Evolutionary conservation across 1,284 basidiomycete genomes (phyloP), one percentile per base, ranked within the genome.

Genomic region (Psilocybe mexicana): DNA sequence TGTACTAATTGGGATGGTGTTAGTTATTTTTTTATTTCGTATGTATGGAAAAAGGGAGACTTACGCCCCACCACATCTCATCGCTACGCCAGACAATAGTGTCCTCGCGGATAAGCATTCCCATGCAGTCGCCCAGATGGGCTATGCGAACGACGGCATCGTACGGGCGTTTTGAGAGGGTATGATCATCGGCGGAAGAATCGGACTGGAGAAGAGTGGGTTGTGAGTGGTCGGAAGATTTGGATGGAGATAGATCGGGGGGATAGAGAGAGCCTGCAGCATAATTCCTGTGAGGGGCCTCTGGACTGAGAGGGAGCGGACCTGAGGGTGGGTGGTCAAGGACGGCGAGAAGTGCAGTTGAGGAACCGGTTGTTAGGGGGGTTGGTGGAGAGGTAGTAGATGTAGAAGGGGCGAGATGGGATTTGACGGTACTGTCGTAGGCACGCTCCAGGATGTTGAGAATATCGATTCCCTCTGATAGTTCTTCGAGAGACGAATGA

Each of bases 71-170:
- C 85, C 96, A 96, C 89, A 97, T 96, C 74, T 98, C 96, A 55
- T 92, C 85, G 46, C 88, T 93, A 43, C 94, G 82, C 86, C 95
- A 97, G 2, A 90, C 85, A 43, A 96, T 83, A 60, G 87, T 80
- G 12, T 90, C 88, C 3, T 83, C 82, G 5, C 94, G 83, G 28
- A 97, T 85, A 43, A 96, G 80, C 80, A 94, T 88, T 24, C 92
- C 86, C 80, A 90, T 88, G 69, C 93, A 96, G 71, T 98, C 96
- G 23, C 96, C 96, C 6, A 98, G 74, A 67, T 98, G 95, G 0
- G 95, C 96, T 35, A 98, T 88, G 54, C 88, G 85, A 44, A 98
- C 81, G 51, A 94, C 87, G 8, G 92, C 89, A 56, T 90, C 85
- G 44, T 84, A 70, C 14, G 55, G 40, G 18, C 53, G 23, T 18